phyloP scores from a whole-genome alignment of 345 rosid genomes.

The Hypericum perforatum region DNA sequence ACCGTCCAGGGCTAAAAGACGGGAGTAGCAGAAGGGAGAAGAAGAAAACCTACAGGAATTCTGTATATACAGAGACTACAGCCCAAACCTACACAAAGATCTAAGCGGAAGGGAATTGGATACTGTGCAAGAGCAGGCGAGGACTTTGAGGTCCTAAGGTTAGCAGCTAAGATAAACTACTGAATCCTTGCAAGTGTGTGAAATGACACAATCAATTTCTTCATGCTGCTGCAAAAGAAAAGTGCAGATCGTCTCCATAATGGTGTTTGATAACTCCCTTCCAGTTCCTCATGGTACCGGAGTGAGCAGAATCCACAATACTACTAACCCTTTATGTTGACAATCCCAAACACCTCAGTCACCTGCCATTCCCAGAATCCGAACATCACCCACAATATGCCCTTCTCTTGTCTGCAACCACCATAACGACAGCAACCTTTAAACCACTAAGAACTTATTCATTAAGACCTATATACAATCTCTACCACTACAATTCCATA shows the following conservation, averaged over 20 bases:
- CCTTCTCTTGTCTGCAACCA: conserved; percentile 21
- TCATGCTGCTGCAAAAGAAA: conserved; percentile 13
- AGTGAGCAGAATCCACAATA: conserved; percentile 5
- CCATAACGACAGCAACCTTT: conserved; percentile 14
- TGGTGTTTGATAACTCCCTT: conserved; percentile 8
- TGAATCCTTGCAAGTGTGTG: not conserved
- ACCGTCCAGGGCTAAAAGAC: no score
- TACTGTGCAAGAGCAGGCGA: not conserved
- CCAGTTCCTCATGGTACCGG: conserved; percentile 10
- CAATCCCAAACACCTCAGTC: conserved; percentile 5
- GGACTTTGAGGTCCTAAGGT: not conserved
- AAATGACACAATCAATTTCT: conserved; percentile 5
- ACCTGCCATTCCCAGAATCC: conserved; percentile 5
- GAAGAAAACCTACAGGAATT: conserved; percentile 17
- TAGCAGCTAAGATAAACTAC: not conserved
- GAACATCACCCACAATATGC: conserved; percentile 14
- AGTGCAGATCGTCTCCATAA: conserved; percentile 3
- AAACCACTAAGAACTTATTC: conserved; percentile 22
- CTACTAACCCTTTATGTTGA: not conserved
- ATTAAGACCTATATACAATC: conserved; percentile 56
- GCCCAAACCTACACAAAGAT: not conserved
- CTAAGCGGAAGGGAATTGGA: conserved; percentile 14
- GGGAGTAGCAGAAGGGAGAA: conserved; percentile 4
- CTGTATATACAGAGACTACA: conserved; percentile 27
- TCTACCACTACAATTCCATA: conserved; percentile 31